phyloP scores from a whole-genome alignment of 345 rosid genomes.

The Ailanthus altissimus region DNA sequence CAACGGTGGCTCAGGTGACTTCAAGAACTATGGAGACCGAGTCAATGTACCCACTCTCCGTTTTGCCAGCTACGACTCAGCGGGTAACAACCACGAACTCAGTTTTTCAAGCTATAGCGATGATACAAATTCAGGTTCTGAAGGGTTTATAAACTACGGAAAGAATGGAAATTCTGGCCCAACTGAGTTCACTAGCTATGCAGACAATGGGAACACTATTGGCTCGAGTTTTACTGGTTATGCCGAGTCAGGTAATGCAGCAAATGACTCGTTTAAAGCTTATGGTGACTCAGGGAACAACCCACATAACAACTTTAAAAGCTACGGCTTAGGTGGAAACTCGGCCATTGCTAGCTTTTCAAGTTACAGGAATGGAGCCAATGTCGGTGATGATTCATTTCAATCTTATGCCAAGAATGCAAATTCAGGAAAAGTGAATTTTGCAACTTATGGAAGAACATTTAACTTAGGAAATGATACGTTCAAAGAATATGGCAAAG shows the following conservation, averaged over 20 bases:
- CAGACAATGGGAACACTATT: constrained; percentile 45
- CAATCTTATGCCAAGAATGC: constrained; percentile 52
- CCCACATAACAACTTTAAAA: constrained; percentile 52
- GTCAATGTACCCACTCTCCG: constrained; percentile 60
- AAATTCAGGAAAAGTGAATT: constrained; percentile 40
- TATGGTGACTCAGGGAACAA: constrained; percentile 60
- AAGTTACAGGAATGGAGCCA: constrained; percentile 45
- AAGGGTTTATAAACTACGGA: constrained; percentile 54
- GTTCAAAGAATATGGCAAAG: constrained; percentile 57
- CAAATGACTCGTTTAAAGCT: constrained; percentile 48
- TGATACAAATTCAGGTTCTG: constrained; percentile 52
- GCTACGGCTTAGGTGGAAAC: constrained; percentile 41
- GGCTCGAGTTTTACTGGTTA: constrained; percentile 57
- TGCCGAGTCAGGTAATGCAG: constrained; percentile 48
- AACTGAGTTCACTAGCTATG: constrained; percentile 45
- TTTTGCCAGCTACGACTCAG: constrained; percentile 46
- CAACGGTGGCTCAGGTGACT: constrained; percentile 56
- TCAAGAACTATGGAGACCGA: constrained; percentile 42
- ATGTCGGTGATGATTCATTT: constrained; percentile 50
- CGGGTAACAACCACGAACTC: constrained; percentile 39
- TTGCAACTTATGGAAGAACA: constrained; percentile 51
- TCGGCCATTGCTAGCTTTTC: constrained; percentile 34
- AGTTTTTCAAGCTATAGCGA: constrained; percentile 45
- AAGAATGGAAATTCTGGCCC: constrained; percentile 58
- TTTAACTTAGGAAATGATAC: constrained; percentile 50